Conservation (phyloP, 1,284 basidiomycete genomes). For the Coniferiporia sulphurascens region DNA sequence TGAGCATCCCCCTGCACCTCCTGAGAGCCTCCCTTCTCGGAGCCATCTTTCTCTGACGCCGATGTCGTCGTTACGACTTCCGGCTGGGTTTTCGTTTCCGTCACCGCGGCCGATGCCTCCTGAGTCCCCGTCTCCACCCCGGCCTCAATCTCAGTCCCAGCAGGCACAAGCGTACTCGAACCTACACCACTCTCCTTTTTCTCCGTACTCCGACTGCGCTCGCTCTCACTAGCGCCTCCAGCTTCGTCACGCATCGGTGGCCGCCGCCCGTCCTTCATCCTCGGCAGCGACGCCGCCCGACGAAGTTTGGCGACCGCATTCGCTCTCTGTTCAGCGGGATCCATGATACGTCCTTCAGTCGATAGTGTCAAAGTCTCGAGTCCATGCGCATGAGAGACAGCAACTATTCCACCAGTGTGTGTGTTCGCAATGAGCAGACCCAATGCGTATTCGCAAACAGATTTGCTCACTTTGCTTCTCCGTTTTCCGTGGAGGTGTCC, state of each 20-base stretch:
- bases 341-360: slow-evolving; percentile 29
- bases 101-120: slow-evolving; percentile 18
- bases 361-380: neutral
- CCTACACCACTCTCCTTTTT: slow-evolving; percentile 19
- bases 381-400: neutral
- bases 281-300: slow-evolving; percentile 82
- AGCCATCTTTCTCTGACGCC: slow-evolving; percentile 14
- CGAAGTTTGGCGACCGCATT: slow-evolving; percentile 85
- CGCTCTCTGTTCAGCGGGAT: slow-evolving; percentile 64
- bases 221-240: slow-evolving; percentile 62
- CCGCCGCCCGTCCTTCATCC: slow-evolving; percentile 81
- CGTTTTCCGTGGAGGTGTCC: neutral
- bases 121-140: slow-evolving; percentile 22
- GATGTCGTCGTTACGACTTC: slow-evolving; percentile 22
- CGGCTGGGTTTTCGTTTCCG: slow-evolving; percentile 27
- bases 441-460: neutral
- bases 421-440: neutral
- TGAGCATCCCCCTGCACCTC: slow-evolving; percentile 25
- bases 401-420: neutral
- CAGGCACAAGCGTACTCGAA: neutral
- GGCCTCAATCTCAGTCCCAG: slow-evolving; percentile 15
- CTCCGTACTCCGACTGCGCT: slow-evolving; percentile 42
- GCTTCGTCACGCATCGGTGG: slow-evolving; percentile 78
- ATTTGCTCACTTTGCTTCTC: neutral
- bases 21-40: slow-evolving; percentile 18